Percentiles rank a stretch among this genome's conserved stretches.
Evolutionary conservation across 257 asterid species (phyloP).

Genomic region (Nicotiana attenuata): DNA sequence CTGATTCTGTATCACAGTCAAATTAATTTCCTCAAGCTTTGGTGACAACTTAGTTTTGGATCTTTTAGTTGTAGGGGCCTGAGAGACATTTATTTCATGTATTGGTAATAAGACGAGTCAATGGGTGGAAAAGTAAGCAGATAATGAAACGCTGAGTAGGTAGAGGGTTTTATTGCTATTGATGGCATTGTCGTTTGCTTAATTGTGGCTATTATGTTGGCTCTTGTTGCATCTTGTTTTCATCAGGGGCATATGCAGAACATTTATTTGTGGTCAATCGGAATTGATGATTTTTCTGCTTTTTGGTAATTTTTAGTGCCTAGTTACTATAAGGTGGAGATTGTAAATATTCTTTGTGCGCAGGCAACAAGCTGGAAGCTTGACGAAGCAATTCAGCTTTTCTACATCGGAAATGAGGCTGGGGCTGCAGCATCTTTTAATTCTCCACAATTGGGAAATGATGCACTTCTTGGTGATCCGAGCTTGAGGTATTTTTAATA

Average conservation of each 20-base stretch:
- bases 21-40: neutral
- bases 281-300: neutral
- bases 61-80: neutral
- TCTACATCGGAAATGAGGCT: conserved; percentile 75
- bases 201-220: neutral
- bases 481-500: conserved; percentile 42
- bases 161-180: neutral
- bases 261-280: neutral
- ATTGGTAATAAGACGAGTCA: neutral
- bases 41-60: neutral
- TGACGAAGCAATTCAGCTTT: conserved; percentile 97
- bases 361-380: conserved; percentile 99
- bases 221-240: conserved; percentile 5
- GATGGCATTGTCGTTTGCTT: neutral
- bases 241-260: neutral
- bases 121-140: neutral
- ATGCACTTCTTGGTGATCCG: conserved; percentile 37
- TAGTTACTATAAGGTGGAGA: neutral
- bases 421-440: conserved; percentile 32
- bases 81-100: neutral
- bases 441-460: conserved; percentile 42
- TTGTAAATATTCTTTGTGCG: neutral
- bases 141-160: neutral
- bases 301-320: neutral
- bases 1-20: neutral